phyloP scores from a whole-genome alignment of 228 moss, liverwort and hornwort species.

The Sphagnum fallax region DNA sequence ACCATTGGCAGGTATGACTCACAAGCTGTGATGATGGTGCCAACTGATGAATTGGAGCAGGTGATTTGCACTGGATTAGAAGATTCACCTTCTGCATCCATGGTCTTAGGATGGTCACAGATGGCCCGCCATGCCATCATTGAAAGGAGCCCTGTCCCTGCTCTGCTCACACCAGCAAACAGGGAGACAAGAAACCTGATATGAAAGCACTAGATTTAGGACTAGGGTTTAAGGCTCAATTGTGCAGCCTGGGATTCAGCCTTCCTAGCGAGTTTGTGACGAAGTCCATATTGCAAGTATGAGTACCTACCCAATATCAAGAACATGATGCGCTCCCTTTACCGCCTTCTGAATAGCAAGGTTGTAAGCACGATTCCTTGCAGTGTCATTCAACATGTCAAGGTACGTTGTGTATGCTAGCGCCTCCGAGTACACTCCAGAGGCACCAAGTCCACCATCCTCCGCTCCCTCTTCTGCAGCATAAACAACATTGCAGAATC shows the following conservation, averaged over 20 bases:
- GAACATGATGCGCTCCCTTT: constrained; percentile 53
- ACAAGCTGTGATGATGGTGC: constrained; percentile 59
- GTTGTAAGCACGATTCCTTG: constrained; percentile 64
- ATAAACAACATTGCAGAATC: background rate
- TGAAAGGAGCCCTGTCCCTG: constrained; percentile 86
- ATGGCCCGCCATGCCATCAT: constrained; percentile 88
- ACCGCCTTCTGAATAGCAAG: constrained; percentile 77
- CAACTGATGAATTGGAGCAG: background rate
- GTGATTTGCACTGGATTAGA: background rate
- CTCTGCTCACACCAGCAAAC: constrained; percentile 16
- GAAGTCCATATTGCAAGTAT: no score
- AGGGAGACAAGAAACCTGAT: no score
- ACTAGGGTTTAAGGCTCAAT: no score
- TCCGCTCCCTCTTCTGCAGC: background rate
- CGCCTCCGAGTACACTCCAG: constrained; percentile 41
- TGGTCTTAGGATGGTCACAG: constrained; percentile 7
- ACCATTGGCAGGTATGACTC: constrained; percentile 91
- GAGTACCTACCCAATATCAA: constrained; percentile 65
- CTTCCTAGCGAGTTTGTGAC: no score
- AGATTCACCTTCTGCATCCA: background rate
- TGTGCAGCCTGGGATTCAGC: no score
- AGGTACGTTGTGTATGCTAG: constrained; percentile 78
- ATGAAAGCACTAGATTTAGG: no score
- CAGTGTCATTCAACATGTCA: constrained; percentile 82
- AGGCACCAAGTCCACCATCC: constrained; percentile 1